Conservation (phyloP, 2,329 filamentous ascomycete genomes). For the Botrytis galanthina region DNA sequence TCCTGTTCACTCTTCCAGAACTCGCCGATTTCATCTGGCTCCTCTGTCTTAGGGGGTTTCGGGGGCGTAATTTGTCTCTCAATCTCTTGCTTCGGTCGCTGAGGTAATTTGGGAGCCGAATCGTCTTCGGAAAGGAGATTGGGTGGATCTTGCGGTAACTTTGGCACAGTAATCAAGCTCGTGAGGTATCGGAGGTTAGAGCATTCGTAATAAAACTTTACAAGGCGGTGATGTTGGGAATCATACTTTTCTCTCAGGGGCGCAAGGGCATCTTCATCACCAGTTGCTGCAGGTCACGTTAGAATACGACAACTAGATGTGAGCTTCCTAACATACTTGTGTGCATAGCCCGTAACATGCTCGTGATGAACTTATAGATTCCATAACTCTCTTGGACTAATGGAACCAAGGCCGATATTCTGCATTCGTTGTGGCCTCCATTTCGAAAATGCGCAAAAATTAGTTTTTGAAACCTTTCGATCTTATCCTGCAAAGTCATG, state of each 20-base stretch:
- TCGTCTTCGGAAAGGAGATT: conserved; percentile 85
- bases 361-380: conserved; percentile 99
- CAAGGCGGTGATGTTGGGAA: conserved; percentile 91
- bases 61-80: conserved; percentile 68
- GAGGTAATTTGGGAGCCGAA: conserved; percentile 76
- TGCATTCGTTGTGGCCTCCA: conserved; percentile 91
- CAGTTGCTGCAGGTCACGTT: conserved; percentile 60
- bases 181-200: conserved; percentile 96
- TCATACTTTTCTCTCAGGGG: conserved; percentile 87
- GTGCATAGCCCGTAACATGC: conserved; percentile 98
- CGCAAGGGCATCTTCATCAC: conserved; percentile 87
- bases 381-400: conserved; percentile 97
- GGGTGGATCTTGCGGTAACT: conserved; percentile 89
- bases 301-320: neutral
- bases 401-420: conserved; percentile 89
- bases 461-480: conserved; percentile 96
- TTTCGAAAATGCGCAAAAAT: conserved; percentile 96
- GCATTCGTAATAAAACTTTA: conserved; percentile 99
- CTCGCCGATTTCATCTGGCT: conserved; percentile 92
- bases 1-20: conserved; percentile 96
- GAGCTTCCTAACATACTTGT: conserved; percentile 62
- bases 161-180: conserved; percentile 92
- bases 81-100: conserved; percentile 73
- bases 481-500: conserved; percentile 96
- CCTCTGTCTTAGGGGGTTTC: conserved; percentile 65